Conservation (phyloP, 2,329 filamentous ascomycete species). For the Aureobasidium sp. region DNA sequence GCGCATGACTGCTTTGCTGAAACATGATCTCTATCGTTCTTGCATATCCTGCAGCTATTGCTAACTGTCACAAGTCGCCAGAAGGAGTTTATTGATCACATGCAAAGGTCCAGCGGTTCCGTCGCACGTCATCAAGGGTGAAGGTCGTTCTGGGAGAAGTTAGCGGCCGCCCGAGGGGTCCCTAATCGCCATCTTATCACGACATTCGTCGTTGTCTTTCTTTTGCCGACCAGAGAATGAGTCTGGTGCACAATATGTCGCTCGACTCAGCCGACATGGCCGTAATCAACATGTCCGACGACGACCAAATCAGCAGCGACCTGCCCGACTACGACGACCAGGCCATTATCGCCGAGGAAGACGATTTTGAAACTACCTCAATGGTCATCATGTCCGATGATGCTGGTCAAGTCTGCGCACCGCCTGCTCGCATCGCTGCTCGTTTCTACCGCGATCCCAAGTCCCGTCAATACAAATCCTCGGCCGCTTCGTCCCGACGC, state of each 20-base stretch:
- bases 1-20: not conserved
- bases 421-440: conserved; percentile 68
- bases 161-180: not conserved
- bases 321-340: conserved; percentile 5
- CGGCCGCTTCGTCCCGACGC: conserved; percentile 67
- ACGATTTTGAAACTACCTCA: conserved; percentile 4
- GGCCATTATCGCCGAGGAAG: not conserved
- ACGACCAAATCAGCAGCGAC: not conserved
- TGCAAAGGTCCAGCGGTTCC: not conserved
- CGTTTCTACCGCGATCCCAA: conserved; percentile 62
- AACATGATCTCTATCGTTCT: not conserved
- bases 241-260: not conserved
- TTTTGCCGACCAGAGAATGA: not conserved
- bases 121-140: not conserved
- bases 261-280: not conserved
- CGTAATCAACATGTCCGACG: conserved; percentile 3
- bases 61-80: not conserved
- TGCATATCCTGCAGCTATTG: not conserved
- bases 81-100: not conserved
- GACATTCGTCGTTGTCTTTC: too few species aligned
- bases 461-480: conserved; percentile 61
- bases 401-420: conserved; percentile 44
- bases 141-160: not conserved
- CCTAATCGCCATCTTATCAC: not conserved
- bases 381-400: conserved; percentile 29